Conservation (phyloP, 1,284 basidiomycete species). For the Heterobasidion irregulare region DNA sequence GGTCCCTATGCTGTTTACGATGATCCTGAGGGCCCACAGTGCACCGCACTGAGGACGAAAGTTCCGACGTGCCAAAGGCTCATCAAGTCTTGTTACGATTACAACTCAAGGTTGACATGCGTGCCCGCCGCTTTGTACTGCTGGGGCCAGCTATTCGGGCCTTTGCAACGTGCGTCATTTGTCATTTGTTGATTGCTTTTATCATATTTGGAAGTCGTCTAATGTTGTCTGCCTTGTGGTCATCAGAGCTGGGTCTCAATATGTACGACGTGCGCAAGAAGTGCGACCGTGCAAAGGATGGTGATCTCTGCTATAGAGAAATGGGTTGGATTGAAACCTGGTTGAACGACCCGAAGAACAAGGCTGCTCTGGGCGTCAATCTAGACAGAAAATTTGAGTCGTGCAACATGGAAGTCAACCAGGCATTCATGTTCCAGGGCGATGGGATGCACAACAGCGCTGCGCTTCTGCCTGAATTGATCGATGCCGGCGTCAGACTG, state of each 20-base stretch:
- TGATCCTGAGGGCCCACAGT: conserved; percentile 62
- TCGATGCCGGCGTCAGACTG: conserved; percentile 69
- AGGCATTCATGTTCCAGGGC: conserved; percentile 64
- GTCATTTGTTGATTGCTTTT: neutral
- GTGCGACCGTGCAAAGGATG: conserved; percentile 67
- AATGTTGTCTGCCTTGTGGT: neutral
- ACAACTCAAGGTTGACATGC: conserved; percentile 48
- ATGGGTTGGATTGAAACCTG: conserved; percentile 76
- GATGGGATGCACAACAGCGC: conserved; percentile 78
- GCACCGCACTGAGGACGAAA: conserved; percentile 53
- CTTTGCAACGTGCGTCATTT: conserved; percentile 47
- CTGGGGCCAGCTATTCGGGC: conserved; percentile 45
- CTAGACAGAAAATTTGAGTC: conserved; percentile 45
- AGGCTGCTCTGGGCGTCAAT: conserved; percentile 70
- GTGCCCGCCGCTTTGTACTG: conserved; percentile 58
- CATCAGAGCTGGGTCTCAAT: conserved; percentile 53
- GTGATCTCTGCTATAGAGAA: conserved; percentile 67
- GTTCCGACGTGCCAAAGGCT: conserved; percentile 66
- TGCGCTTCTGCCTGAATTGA: conserved; percentile 61
- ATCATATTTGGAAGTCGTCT: neutral
- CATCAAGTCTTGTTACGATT: conserved; percentile 56
- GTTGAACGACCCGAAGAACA: conserved; percentile 66
- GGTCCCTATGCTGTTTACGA: conserved; percentile 69
- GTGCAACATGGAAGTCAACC: conserved; percentile 60
- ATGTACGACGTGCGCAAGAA: conserved; percentile 79